Percentiles rank a stretch among this genome's conserved stretches.
Evolutionary conservation across 2,329 filamentous ascomycete genomes (phyloP).

Genomic region (Hawksworthiomyces lignivorus): DNA sequence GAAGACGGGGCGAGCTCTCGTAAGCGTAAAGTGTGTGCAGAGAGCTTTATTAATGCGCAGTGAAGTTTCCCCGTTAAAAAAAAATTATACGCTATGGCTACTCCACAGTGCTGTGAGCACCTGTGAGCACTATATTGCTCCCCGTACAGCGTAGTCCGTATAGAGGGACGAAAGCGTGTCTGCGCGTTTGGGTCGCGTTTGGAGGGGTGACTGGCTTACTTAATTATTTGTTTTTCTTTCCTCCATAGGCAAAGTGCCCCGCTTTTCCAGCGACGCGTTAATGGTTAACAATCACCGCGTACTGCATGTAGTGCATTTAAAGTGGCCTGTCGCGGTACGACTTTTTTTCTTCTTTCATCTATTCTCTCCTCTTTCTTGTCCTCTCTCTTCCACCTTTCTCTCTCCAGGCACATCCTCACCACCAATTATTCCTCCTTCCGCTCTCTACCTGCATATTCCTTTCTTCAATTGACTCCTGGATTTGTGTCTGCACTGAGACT

Average conservation of each 20-base stretch:
- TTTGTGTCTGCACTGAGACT: background rate
- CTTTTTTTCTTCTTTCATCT: conserved; percentile 10
- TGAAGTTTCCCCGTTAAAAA: too few relatives aligned
- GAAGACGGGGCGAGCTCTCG: too few relatives aligned
- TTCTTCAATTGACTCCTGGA: conserved; percentile 1
- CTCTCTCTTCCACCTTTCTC: background rate
- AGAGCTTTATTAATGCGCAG: too few relatives aligned
- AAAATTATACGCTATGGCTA: too few relatives aligned
- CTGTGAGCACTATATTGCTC: too few relatives aligned
- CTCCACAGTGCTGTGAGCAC: too few relatives aligned
- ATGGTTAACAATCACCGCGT: conserved; percentile 10
- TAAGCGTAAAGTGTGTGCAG: conserved; percentile 8
- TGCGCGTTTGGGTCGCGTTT: conserved; percentile 11
- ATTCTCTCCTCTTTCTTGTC: conserved; percentile 3
- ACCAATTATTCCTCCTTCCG: background rate
- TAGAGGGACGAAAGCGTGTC: too few relatives aligned
- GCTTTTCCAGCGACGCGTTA: conserved; percentile 14
- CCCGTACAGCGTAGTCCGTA: too few relatives aligned
- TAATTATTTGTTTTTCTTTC: conserved; percentile 11
- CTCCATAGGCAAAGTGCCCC: conserved; percentile 7
- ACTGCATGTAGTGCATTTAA: conserved; percentile 16
- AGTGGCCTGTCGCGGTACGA: conserved; percentile 13
- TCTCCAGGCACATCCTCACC: conserved; percentile 5
- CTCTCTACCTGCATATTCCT: conserved; percentile 1
- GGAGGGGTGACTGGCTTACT: background rate